phyloP scores from a whole-genome alignment of 768 basidiomycete species.

The Nevesoporus exiguus region DNA sequence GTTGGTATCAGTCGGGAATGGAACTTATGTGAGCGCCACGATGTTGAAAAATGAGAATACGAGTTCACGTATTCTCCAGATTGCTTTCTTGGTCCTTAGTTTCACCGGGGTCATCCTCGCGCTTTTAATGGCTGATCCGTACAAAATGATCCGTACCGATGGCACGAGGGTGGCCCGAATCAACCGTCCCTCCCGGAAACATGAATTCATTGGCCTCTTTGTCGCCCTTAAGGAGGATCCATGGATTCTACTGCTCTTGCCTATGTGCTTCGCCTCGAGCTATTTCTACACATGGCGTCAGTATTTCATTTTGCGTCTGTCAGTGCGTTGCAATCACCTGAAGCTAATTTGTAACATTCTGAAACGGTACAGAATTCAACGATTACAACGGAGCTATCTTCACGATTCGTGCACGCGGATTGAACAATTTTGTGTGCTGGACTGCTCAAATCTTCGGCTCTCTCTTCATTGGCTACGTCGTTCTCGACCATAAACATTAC shows the following conservation, averaged over 20 bases:
- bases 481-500: slow-evolving; percentile 59
- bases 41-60: neutral
- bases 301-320: slow-evolving; percentile 30
- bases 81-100: slow-evolving; percentile 72
- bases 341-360: neutral
- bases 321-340: neutral
- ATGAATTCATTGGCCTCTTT: slow-evolving; percentile 67
- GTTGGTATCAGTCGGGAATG: slow-evolving; percentile 54
- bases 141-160: slow-evolving; percentile 71
- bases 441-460: slow-evolving; percentile 74
- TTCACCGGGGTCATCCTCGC: slow-evolving; percentile 66
- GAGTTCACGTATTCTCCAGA: slow-evolving; percentile 38
- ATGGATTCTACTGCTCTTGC: slow-evolving; percentile 71
- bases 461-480: slow-evolving; percentile 56
- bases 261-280: slow-evolving; percentile 81
- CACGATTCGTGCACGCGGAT: slow-evolving; percentile 70
- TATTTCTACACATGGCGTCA: slow-evolving; percentile 85
- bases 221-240: slow-evolving; percentile 67
- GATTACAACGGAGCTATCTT: slow-evolving; percentile 76
- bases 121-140: slow-evolving; percentile 65
- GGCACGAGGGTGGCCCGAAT: slow-evolving; percentile 59
- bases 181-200: slow-evolving; percentile 72
- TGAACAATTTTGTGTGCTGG: slow-evolving; percentile 84
- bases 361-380: slow-evolving; percentile 60
- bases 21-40: slow-evolving; percentile 68